These are phyloP conservation scores for Canariomyces notabilis DNA, from an alignment of 2,329 filamentous ascomycete genomes.

Conservation along the genomic window DNA sequence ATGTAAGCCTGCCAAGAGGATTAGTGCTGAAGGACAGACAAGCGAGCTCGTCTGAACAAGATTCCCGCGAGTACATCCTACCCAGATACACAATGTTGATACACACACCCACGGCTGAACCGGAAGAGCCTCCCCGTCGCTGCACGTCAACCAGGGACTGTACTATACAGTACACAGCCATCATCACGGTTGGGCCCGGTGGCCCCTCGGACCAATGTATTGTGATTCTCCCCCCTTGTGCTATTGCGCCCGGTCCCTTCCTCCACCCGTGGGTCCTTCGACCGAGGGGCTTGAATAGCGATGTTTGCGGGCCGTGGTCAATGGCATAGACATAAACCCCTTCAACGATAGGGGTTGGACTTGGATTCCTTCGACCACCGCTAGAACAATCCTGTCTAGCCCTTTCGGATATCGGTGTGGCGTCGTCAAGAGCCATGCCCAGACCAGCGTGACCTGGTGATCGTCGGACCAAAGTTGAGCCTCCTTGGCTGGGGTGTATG, in stretches of 20 bases:
- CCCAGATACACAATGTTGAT: no score
- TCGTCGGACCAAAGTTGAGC: background rate
- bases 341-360: no score
- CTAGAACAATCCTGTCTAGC: background rate
- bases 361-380: background rate
- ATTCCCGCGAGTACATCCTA: background rate
- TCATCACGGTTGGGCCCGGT: background rate
- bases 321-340: background rate
- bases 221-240: background rate
- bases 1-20: slow-evolving; percentile 13
- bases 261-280: background rate
- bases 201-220: background rate
- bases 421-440: slow-evolving; percentile 1
- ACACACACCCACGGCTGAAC: no score
- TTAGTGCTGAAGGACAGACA: slow-evolving; percentile 7
- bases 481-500: background rate
- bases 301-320: background rate
- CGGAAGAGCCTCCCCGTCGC: background rate
- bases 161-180: no score
- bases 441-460: background rate
- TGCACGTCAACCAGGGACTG: background rate
- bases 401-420: slow-evolving; percentile 10
- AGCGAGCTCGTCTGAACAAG: no score
- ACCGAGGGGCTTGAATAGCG: background rate
- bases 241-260: background rate